Base-by-base conservation (phyloP, 129 eudicot species). In the Arctium minus region DNA sequence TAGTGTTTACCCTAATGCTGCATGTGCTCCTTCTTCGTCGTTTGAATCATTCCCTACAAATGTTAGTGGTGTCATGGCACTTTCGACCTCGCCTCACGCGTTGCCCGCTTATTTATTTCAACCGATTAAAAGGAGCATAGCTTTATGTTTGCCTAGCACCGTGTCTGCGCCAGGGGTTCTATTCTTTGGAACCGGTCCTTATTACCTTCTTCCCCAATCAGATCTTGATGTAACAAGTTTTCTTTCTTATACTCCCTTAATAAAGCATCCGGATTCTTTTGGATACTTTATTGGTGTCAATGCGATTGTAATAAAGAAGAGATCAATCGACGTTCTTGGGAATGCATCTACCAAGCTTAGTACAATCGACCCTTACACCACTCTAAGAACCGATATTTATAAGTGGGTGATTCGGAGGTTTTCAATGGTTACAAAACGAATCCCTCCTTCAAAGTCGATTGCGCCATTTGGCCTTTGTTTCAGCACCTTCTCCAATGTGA, bases 111-210 rank as follows among this genome's bases (percentile, higher is more conserved):
- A 33, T 72, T 18, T 73, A 1, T 42, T 22, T 37, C 13, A 48
- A 13, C 62, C 62, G n/a, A 48, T 73, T 3, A 22, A 42, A 38
- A 37, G 9, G 12, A 35, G 42, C 15, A 73, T 83, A 17, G 70
- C 80, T 32, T 30, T 83, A 5, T 44, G 74, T 13, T 32, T 64
- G 17, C 33, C 72, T 8, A 48, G 40, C 76, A 17, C 77, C n/a
- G 11, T 76, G 12, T 29, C 56, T 3, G 8, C 38, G 8, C 48
- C 50, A 3, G 70, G 80, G 18, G 69, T 67, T 30, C 6, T 70
- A 32, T 56, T 68, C 48, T 69, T 75, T 37, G 80, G 78, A 15
- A 60, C 56, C 11, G 80, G 78, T 3, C 84, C 76, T 6, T 81
- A 44, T 64, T n/a, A 38, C 44, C 44, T 73, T 73, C 75, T 60